These are phyloP conservation scores for Cardamine resedifolia DNA, from an alignment of 345 rosid species.

Conservation along the genomic window DNA sequence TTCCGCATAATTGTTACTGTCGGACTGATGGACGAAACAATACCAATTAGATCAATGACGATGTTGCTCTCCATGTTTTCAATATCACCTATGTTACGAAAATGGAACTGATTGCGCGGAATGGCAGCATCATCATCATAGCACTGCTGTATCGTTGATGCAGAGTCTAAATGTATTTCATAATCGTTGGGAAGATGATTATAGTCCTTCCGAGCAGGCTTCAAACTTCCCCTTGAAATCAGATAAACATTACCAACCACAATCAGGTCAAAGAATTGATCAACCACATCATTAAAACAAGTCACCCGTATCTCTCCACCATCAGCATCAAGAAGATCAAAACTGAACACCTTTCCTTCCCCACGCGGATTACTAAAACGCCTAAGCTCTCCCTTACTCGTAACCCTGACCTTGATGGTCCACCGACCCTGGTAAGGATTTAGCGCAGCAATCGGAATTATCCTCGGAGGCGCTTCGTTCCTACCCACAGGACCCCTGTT, in stretches of 20 bases:
- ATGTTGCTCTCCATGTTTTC: conserved; percentile 70
- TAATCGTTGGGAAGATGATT: conserved; percentile 85
- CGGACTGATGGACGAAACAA: conserved; percentile 61
- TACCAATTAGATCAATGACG: conserved; percentile 68
- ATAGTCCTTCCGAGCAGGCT: conserved; percentile 80
- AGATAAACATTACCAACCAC: conserved; percentile 75
- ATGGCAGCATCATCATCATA: conserved; percentile 69
- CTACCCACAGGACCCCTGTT: conserved; percentile 73
- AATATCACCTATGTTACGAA: conserved; percentile 61
- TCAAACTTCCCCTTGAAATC: conserved; percentile 73
- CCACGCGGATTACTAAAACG: conserved; percentile 77
- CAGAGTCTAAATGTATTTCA: conserved; percentile 62
- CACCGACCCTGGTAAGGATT: conserved; percentile 91
- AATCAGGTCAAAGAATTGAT: conserved; percentile 72
- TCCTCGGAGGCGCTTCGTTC: conserved; percentile 69
- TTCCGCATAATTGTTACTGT: conserved; percentile 64
- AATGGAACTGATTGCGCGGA: conserved; percentile 73
- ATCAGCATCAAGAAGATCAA: conserved; percentile 85
- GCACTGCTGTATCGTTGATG: conserved; percentile 67
- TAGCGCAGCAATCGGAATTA: conserved; percentile 74
- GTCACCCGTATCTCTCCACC: conserved; percentile 94
- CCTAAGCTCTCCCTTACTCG: conserved; percentile 70
- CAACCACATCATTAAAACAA: conserved; percentile 89
- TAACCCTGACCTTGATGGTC: conserved; percentile 93
- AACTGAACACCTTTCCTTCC: conserved; percentile 86